Evolutionary conservation across 345 rosid genomes (phyloP).

Genomic region (Sonneratia caseolaris): DNA sequence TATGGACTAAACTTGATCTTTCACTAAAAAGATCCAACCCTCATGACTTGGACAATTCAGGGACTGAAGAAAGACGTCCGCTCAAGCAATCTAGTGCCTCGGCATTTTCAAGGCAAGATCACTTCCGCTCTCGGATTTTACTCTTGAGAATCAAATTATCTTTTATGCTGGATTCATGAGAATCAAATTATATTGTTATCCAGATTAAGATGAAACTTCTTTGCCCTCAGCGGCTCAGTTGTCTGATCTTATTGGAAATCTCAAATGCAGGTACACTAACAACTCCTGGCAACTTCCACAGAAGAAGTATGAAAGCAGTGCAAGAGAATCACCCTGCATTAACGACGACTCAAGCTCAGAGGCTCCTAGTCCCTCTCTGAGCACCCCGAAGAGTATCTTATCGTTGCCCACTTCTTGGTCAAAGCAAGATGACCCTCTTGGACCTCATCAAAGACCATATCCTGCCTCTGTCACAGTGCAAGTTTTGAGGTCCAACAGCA

Average conservation of each 20-base stretch:
- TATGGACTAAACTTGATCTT: constrained; percentile 54
- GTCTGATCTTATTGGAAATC: not conserved
- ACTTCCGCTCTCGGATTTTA: not conserved
- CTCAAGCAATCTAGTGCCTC: constrained; percentile 71
- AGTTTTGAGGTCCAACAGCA: constrained; percentile 24
- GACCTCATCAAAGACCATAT: constrained; percentile 34
- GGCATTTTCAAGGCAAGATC: constrained; percentile 66
- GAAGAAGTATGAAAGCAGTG: constrained; percentile 21
- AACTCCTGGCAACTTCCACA: constrained; percentile 30
- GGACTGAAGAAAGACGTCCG: constrained; percentile 32
- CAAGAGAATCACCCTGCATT: constrained; percentile 18
- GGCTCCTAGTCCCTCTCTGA: constrained; percentile 32
- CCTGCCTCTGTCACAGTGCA: constrained; percentile 37
- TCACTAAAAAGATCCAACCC: constrained; percentile 50
- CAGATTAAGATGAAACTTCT: not conserved
- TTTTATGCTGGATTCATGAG: no score
- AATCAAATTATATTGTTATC: no score
- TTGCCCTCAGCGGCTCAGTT: not conserved
- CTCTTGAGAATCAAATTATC: not conserved
- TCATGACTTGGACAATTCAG: constrained; percentile 28
- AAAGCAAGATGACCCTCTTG: constrained; percentile 28
- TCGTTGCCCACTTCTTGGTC: constrained; percentile 24
- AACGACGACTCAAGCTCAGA: constrained; percentile 20
- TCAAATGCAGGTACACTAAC: constrained; percentile 46
- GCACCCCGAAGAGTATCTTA: constrained; percentile 33